Evolutionary conservation across 371 early-diverging fungal genomes (phyloP).

Genomic region (Syncephalastrum racemosum): DNA sequence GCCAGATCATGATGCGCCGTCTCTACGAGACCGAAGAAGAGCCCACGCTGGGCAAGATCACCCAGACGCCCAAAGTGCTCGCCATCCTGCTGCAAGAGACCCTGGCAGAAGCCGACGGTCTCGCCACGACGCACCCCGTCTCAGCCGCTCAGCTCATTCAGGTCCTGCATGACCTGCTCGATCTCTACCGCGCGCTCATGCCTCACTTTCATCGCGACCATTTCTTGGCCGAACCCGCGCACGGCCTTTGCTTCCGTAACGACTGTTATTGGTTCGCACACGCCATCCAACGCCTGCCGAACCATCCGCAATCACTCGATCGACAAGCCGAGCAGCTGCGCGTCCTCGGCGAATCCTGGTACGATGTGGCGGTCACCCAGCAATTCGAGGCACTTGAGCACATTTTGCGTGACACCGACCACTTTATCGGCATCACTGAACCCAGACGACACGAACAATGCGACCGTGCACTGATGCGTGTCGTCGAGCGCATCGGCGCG

Average conservation of each 20-base stretch:
- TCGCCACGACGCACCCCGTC: slow-evolving; percentile 32
- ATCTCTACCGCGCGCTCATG: slow-evolving; percentile 55
- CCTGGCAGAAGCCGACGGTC: slow-evolving; percentile 28
- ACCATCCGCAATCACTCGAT: slow-evolving; percentile 12
- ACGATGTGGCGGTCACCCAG: slow-evolving; percentile 33
- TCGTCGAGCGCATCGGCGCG: slow-evolving; percentile 45
- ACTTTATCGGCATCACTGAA: slow-evolving; percentile 52
- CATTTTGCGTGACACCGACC: slow-evolving; percentile 39
- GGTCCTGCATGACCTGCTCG: slow-evolving; percentile 43
- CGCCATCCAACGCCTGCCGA: slow-evolving; percentile 12
- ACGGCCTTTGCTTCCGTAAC: slow-evolving; percentile 65
- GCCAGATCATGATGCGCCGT: slow-evolving; percentile 42
- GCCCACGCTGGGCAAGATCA: slow-evolving; percentile 27
- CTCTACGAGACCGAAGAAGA: slow-evolving; percentile 37
- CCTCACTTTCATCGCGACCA: slow-evolving; percentile 45
- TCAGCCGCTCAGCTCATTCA: slow-evolving; percentile 31
- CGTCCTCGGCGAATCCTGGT: slow-evolving; percentile 32
- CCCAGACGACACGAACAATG: slow-evolving; percentile 45
- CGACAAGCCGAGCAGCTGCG: slow-evolving; percentile 9
- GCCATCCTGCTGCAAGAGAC: slow-evolving; percentile 32
- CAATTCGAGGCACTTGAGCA: slow-evolving; percentile 23
- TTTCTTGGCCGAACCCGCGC: slow-evolving; percentile 47
- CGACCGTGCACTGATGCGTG: slow-evolving; percentile 48
- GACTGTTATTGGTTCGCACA: slow-evolving; percentile 71
- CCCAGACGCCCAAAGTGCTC: slow-evolving; percentile 43